A percentile compares a stretch with the other conserved stretches of the same genome.
Evolutionary conservation across 352 stramenopile species (phyloP).

Genomic region (Pythium volutum): DNA sequence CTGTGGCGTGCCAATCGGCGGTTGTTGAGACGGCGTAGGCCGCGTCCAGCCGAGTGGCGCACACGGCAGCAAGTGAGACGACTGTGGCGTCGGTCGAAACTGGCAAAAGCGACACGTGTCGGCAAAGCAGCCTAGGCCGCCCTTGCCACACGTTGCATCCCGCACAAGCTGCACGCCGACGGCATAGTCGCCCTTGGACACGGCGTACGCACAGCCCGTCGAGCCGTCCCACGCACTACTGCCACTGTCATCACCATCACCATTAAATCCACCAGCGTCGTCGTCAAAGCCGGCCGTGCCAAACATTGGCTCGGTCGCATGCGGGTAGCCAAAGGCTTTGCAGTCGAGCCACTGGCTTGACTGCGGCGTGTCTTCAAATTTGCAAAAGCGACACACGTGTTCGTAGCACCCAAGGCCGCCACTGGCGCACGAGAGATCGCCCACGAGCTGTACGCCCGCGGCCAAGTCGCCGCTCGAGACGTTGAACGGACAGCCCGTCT

Average conservation of each 20-base stretch:
- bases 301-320: not conserved
- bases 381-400: constrained; percentile 27
- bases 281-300: constrained; percentile 1
- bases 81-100: constrained; percentile 5
- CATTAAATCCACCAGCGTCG: not conserved
- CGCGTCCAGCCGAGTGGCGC: not conserved
- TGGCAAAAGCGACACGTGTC: constrained; percentile 12
- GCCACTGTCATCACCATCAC: too few species aligned
- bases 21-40: not conserved
- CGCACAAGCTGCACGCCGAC: constrained; percentile 8
- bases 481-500: constrained; percentile 1
- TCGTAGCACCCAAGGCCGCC: constrained; percentile 24
- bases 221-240: constrained; percentile 17
- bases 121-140: constrained; percentile 8
- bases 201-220: constrained; percentile 3
- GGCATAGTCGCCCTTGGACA: constrained; percentile 2
- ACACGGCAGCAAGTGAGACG: not conserved
- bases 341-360: constrained; percentile 4
- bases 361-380: constrained; percentile 5
- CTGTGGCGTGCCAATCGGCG: not conserved
- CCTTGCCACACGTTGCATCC: constrained; percentile 7
- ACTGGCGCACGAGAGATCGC: constrained; percentile 13
- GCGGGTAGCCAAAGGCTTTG: not conserved
- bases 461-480: constrained; percentile 14
- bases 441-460: constrained; percentile 21